Evolutionary conservation across 176 grass and related monocot species (phyloP).

Genomic region (Hsuehochloa calcarea): DNA sequence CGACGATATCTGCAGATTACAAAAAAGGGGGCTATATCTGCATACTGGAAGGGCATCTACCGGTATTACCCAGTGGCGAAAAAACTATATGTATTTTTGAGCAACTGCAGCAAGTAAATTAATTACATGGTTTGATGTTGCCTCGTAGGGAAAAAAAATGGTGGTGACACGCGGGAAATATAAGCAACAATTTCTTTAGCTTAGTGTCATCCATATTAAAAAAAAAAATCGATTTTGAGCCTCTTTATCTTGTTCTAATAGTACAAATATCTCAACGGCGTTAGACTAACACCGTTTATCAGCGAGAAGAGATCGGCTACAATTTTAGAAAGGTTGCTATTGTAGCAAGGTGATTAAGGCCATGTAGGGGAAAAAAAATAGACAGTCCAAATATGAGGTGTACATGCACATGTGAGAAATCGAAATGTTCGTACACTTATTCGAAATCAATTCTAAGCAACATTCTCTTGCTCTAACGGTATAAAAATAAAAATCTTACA

Average conservation of each 20-base stretch:
- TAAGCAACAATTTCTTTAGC: not conserved
- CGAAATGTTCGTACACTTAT: not conserved
- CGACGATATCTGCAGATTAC: not conserved
- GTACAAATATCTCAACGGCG: not conserved
- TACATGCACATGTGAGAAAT: not conserved
- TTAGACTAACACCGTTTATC: too few species aligned
- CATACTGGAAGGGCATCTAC: not conserved
- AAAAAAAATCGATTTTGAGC: too few species aligned
- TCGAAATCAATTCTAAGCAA: not conserved
- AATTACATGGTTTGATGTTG: not conserved
- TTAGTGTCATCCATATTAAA: not conserved
- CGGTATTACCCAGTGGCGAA: too few species aligned
- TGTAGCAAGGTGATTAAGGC: not conserved
- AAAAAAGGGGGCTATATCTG: too few species aligned
- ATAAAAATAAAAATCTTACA: not conserved
- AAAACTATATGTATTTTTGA: not conserved
- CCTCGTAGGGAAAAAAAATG: not conserved
- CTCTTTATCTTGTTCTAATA: not conserved
- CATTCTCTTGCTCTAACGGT: not conserved
- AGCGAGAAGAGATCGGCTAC: not conserved
- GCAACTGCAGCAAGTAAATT: not conserved
- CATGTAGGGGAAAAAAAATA: not conserved
- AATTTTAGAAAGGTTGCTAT: not conserved
- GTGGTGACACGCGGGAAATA: not conserved
- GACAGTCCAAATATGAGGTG: not conserved